phyloP scores from a whole-genome alignment of 2,329 filamentous ascomycete genomes.

The Penicillium sp. region DNA sequence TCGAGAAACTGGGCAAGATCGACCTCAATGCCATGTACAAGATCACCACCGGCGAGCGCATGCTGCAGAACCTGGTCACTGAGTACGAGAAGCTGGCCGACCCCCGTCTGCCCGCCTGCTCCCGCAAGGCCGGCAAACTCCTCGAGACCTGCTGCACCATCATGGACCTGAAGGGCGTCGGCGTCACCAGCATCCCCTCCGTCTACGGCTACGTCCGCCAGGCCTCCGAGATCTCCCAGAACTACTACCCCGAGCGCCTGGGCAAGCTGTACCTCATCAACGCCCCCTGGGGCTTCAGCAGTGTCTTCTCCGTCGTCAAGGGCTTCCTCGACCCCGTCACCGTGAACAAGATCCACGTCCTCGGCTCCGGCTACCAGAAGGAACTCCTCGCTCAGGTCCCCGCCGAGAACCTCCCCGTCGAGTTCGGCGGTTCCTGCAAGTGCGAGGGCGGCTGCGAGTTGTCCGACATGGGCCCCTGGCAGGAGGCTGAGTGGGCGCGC shows the following conservation, averaged over 20 bases:
- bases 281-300: slow-evolving; percentile 91
- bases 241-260: slow-evolving; percentile 98
- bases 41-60: slow-evolving; percentile 89
- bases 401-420: slow-evolving; percentile 84
- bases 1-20: slow-evolving; percentile 93
- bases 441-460: slow-evolving; percentile 83
- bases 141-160: slow-evolving; percentile 98
- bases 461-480: slow-evolving; percentile 91
- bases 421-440: slow-evolving; percentile 82
- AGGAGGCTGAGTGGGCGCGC: slow-evolving; percentile 53
- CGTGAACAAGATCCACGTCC: slow-evolving; percentile 91
- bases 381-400: slow-evolving; percentile 86
- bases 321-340: slow-evolving; percentile 96
- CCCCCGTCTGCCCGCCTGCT: slow-evolving; percentile 92
- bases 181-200: slow-evolving; percentile 76
- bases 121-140: slow-evolving; percentile 84
- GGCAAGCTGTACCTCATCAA: slow-evolving; percentile 98
- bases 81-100: slow-evolving; percentile 98
- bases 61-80: slow-evolving; percentile 93
- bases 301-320: slow-evolving; percentile 85
- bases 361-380: slow-evolving; percentile 80
- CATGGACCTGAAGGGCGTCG: slow-evolving; percentile 96
- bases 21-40: slow-evolving; percentile 89
- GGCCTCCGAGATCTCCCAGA: slow-evolving; percentile 89
- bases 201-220: slow-evolving; percentile 88